Evolutionary conservation across 2,329 filamentous ascomycete species (phyloP).

Genomic region (Camptophora hylomeconis): DNA sequence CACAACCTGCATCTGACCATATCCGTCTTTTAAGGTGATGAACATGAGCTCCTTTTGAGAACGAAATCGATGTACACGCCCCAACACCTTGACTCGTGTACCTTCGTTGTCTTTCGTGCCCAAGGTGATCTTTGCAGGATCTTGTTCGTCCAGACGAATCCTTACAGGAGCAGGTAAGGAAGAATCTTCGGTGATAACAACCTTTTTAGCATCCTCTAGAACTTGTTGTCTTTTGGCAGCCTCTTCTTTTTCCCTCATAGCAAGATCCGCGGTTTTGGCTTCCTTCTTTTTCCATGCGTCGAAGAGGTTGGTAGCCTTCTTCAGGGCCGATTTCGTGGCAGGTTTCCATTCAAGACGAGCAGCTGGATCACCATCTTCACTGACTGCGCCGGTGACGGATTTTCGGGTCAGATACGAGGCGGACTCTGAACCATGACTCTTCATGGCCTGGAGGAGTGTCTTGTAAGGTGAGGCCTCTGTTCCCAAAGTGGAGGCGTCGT

Average conservation of each 20-base stretch:
- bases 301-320: constrained; percentile 66
- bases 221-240: constrained; percentile 56
- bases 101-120: constrained; percentile 47
- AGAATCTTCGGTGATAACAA: constrained; percentile 55
- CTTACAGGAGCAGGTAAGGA: constrained; percentile 60
- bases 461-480: constrained; percentile 67
- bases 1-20: constrained; percentile 74
- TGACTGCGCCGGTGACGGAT: constrained; percentile 48
- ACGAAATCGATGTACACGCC: constrained; percentile 69
- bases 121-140: constrained; percentile 44
- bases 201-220: constrained; percentile 71
- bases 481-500: constrained; percentile 54
- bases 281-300: constrained; percentile 75
- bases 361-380: constrained; percentile 49
- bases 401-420: constrained; percentile 57
- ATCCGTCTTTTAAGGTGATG: constrained; percentile 73
- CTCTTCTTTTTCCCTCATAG: constrained; percentile 59
- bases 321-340: constrained; percentile 68
- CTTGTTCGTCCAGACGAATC: constrained; percentile 63
- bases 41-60: constrained; percentile 77
- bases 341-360: constrained; percentile 63
- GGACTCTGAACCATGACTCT: constrained; percentile 52
- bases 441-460: constrained; percentile 63
- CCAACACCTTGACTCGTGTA: constrained; percentile 64
- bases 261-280: constrained; percentile 60